phyloP scores from a whole-genome alignment of 495 filamentous ascomycete genomes.

The Penicillium lividum region DNA sequence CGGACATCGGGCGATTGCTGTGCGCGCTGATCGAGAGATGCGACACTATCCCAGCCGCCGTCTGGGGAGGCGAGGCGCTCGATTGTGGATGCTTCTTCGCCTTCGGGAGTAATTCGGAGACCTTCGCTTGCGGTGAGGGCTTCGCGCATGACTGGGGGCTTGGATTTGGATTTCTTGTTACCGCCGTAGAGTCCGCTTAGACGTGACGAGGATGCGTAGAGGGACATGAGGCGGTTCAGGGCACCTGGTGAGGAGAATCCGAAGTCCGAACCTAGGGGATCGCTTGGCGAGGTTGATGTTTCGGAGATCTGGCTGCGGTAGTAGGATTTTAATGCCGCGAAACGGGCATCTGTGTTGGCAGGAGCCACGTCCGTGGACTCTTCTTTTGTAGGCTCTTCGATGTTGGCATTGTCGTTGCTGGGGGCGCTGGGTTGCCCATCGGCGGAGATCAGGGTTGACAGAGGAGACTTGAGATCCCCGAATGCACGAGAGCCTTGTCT shows the following conservation, averaged over 20 bases:
- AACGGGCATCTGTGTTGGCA: slow-evolving; percentile 41
- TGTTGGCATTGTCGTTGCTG: slow-evolving; percentile 2
- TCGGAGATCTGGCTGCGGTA: slow-evolving; percentile 70
- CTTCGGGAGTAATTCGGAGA: slow-evolving; percentile 53
- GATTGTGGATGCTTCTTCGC: slow-evolving; percentile 50
- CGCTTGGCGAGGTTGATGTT: slow-evolving; percentile 52
- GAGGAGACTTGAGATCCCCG: slow-evolving; percentile 41
- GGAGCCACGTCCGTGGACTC: slow-evolving; percentile 19
- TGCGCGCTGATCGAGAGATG: slow-evolving; percentile 52
- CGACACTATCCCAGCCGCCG: slow-evolving; percentile 55
- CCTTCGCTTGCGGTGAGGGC: slow-evolving; percentile 69
- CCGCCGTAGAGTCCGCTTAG: slow-evolving; percentile 46
- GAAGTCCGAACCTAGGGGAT: slow-evolving; percentile 48
- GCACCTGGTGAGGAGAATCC: slow-evolving; percentile 78
- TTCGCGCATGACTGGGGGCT: slow-evolving; percentile 74
- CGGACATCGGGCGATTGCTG: slow-evolving; percentile 50
- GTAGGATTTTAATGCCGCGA: slow-evolving; percentile 64
- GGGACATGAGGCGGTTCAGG: slow-evolving; percentile 83
- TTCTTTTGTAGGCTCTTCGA: slow-evolving; percentile 18
- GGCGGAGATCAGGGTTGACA: slow-evolving; percentile 40
- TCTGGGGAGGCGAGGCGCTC: slow-evolving; percentile 45
- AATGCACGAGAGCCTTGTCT: slow-evolving; percentile 38
- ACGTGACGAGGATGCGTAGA: slow-evolving; percentile 68
- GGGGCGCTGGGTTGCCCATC: slow-evolving; percentile 26
- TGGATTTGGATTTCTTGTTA: slow-evolving; percentile 67